Evolutionary conservation across 2,329 filamentous ascomycete species (phyloP), one percentile per base, ranked within the genome.

Genomic region (Mycocentrospora acerina): DNA sequence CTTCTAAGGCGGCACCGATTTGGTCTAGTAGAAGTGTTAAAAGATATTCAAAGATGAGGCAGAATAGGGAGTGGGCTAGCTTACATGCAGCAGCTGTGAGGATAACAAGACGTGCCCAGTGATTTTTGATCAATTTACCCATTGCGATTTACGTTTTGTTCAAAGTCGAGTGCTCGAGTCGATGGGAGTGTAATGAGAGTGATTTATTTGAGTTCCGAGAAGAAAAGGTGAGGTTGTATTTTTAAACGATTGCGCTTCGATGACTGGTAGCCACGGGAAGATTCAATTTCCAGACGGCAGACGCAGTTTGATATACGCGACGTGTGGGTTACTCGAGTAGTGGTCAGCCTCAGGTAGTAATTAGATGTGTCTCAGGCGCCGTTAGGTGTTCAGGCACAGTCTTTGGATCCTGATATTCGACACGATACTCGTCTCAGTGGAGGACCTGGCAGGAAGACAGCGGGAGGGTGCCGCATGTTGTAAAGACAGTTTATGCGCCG

Each of bases 121-220:
- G 93, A 76, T 97, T 97, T 80, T 98, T 98, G 76, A 98, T 97
- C 66, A 98, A 83, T 72, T 86, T 93, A 70, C 93, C 93, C 93
- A 98, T 98, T 53, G 46, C 37, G 42, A 32, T 37, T 35, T 31
- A 46, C 9, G 19, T 22, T 22, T 22, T 5, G 9, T 5, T 22
- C 19, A 5, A 22, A 22, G 19, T 22, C 19, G 19, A 22, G 19
- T 6, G 5, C 5, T 5, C 5, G 19, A 22, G 19, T 6, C 5
- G 19, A 22, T 22, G 19, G 5, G 9, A 9, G 19, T 22, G 19
- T 25, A 22, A 22, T 22, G 19, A 22, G 9, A 22, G 19, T 22
- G 19, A 22, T 22, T 6, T 22, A 22, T 22, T 5, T 22, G 11
- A n/a, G 12, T n/a, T n/a, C 14, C 26, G 26, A 6, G 12, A 28